Conservation (phyloP, 2,329 filamentous ascomycete genomes). For the Monosporascus sp. region DNA sequence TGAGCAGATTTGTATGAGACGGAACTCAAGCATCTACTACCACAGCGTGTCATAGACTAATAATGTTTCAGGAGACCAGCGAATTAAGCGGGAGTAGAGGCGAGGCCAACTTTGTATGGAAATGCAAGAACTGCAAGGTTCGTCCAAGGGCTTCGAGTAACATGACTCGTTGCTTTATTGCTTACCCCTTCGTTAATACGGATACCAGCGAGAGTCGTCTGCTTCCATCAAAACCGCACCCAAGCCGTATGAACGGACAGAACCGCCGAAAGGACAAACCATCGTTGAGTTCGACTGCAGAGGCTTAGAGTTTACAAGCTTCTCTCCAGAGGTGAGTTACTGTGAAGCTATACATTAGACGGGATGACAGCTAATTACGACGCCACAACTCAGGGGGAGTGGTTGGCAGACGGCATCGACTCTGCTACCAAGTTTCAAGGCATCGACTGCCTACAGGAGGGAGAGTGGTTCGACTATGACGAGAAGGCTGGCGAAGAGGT, state of each 20-base stretch:
- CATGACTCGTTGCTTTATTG: background rate
- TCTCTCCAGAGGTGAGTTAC: slow-evolving; percentile 71
- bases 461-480: slow-evolving; percentile 97
- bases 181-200: background rate
- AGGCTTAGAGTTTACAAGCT: slow-evolving; percentile 86
- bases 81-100: slow-evolving; percentile 90
- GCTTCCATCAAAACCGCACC: slow-evolving; percentile 76
- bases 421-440: slow-evolving; percentile 74
- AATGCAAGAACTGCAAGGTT: slow-evolving; percentile 96
- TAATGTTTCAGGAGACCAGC: slow-evolving; percentile 63
- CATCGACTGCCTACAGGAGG: slow-evolving; percentile 73
- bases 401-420: slow-evolving; percentile 77
- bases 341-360: background rate
- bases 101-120: slow-evolving; percentile 99
- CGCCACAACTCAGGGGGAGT: slow-evolving; percentile 62
- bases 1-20: slow-evolving; percentile 79
- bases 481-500: slow-evolving; percentile 91
- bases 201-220: slow-evolving; percentile 67
- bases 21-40: background rate
- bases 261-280: slow-evolving; percentile 69
- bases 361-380: background rate
- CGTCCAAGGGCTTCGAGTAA: slow-evolving; percentile 11
- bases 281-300: slow-evolving; percentile 91
- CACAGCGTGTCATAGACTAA: slow-evolving; percentile 1
- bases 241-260: slow-evolving; percentile 61